Base-by-base conservation (phyloP, 2,329 filamentous ascomycete species). In the Xylaria polymorpha region DNA sequence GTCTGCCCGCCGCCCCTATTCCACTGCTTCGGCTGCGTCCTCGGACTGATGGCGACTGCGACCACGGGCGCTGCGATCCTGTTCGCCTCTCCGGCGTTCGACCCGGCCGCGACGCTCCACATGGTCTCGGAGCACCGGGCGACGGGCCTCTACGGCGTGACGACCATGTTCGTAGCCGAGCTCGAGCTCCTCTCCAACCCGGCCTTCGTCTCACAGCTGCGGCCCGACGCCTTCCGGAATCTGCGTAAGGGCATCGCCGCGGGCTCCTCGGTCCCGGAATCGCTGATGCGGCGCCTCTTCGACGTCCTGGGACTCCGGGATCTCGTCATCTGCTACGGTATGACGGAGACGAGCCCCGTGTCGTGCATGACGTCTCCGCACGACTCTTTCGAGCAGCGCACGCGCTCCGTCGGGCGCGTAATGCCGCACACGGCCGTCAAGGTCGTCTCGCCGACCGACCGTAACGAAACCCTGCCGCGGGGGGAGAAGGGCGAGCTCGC, bases 11-110 rank as follows among this genome's bases (percentile, higher is more conserved):
- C 94, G 1, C 94, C 94, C 0, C 84, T 97, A 1, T 97, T 97
- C 79, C 89, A 91, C 83, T 98, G 96, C 83, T 98, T 98, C 79
- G 96, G 96, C 62, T 91, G 87, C 76, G 91, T 98, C 8, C 84
- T 98, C 0, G 95, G 96, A n/a, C 97, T 96, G 82, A 97, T 98
- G 93, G 95, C 96, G 0, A 96, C 94, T 0, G 94, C 92, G 0
- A 97, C 94, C 0, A 85, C 84, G 18, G 92, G 94, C 66, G 89
- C 93, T 0, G 85, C 91, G 18, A 93, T 98, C 71, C 87, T 98
- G 4, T 94, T 98, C 76, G 93, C 95, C 0, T 88, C 89, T 9
- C 94, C 97, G 74, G 92, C 93, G 0, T 98, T 98, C 81, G 90
- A 97, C 76, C 92, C 95, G 0, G 80, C 84, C 2, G 92, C 93